A percentile compares a stretch with the other conserved stretches of the same genome.
Conservation (phyloP, 2,329 filamentous ascomycete species). For the Achaetomium macrosporum region DNA sequence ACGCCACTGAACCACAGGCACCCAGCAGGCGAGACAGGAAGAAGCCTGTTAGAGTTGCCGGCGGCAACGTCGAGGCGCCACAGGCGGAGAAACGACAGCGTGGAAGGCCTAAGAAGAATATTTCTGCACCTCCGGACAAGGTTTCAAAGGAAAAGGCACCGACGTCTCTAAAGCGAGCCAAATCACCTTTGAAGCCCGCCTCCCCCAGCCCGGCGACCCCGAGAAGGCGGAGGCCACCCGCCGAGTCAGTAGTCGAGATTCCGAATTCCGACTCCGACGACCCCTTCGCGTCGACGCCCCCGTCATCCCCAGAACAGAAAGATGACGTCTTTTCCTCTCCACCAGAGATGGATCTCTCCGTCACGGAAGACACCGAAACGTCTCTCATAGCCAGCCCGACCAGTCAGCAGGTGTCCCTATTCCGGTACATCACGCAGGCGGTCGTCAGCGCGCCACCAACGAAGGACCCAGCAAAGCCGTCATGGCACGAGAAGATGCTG, state of each 20-base stretch:
- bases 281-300: slow-evolving; percentile 29
- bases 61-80: not conserved
- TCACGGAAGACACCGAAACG: slow-evolving; percentile 41
- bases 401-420: slow-evolving; percentile 41
- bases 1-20: not conserved
- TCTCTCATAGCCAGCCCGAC: slow-evolving; percentile 36
- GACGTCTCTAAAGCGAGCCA: slow-evolving; percentile 1
- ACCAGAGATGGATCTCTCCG: slow-evolving; percentile 36
- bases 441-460: slow-evolving; percentile 47
- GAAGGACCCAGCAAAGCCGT: slow-evolving; percentile 47
- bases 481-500: slow-evolving; percentile 89
- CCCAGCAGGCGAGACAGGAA: not conserved
- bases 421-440: slow-evolving; percentile 49
- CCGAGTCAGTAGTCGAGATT: slow-evolving; percentile 38
- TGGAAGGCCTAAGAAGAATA: slow-evolving; percentile 28
- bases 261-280: slow-evolving; percentile 48
- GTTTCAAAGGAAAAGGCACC: slow-evolving; percentile 4
- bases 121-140: slow-evolving; percentile 2
- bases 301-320: slow-evolving; percentile 27
- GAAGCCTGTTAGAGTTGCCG: not conserved
- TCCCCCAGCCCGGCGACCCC: slow-evolving; percentile 26
- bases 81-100: slow-evolving; percentile 21
- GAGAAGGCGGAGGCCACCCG: slow-evolving; percentile 22
- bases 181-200: not conserved
- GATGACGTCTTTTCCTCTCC: slow-evolving; percentile 39